phyloP scores from a whole-genome alignment of 2,329 filamentous ascomycete genomes.

The Pyricularia pennisetigena region DNA sequence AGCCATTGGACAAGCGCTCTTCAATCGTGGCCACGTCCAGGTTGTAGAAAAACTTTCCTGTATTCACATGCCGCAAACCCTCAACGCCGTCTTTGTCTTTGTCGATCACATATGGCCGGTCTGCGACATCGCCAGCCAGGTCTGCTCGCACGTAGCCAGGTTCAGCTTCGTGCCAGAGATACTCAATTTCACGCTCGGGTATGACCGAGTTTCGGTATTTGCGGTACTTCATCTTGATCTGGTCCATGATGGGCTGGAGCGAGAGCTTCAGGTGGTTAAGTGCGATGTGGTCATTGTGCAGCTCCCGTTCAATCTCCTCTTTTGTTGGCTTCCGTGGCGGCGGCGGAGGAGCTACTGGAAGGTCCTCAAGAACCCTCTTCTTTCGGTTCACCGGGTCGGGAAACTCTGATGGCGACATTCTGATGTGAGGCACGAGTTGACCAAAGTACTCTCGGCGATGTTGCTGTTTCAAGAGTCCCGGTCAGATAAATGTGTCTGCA shows the following conservation, averaged over 20 bases:
- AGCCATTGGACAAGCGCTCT: constrained; percentile 92
- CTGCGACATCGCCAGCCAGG: constrained; percentile 19
- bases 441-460: constrained; percentile 74
- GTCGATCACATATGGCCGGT: constrained; percentile 67
- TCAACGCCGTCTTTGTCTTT: constrained; percentile 70
- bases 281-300: constrained; percentile 71
- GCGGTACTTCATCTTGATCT: constrained; percentile 79
- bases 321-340: constrained; percentile 60
- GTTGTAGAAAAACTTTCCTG: constrained; percentile 88
- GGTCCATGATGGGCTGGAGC: constrained; percentile 93
- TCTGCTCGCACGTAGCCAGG: constrained; percentile 57
- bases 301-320: constrained; percentile 70
- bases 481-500: constrained; percentile 16
- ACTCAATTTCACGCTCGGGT: constrained; percentile 61
- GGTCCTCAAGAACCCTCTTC: constrained; percentile 68
- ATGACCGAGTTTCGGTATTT: constrained; percentile 79
- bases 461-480: constrained; percentile 21
- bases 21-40: constrained; percentile 88
- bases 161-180: constrained; percentile 76
- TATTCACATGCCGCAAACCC: constrained; percentile 65
- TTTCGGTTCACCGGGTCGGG: constrained; percentile 81
- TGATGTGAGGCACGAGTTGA: constrained; percentile 64
- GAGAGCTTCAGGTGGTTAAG: constrained; percentile 82
- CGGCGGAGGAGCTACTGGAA: constrained; percentile 66
- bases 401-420: constrained; percentile 72